Evolutionary conservation across 139 green algal genomes (phyloP).

Genomic region (Ettlia oleoabundans): DNA sequence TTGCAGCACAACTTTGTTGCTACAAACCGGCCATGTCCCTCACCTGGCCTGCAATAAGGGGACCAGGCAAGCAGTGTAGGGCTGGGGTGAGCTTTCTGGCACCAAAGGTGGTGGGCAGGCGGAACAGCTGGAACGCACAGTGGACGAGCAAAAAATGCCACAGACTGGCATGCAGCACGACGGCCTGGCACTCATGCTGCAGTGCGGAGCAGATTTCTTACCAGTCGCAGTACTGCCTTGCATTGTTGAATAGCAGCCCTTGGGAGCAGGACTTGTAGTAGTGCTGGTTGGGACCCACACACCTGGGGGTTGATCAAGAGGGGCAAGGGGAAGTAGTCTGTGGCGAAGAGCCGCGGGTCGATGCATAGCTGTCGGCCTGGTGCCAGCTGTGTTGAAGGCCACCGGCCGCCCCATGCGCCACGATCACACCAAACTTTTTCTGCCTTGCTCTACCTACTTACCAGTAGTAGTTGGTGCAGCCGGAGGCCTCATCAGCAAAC

Average conservation of each 20-base stretch:
- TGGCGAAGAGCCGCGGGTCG: background rate
- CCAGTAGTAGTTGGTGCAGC: constrained; percentile 29
- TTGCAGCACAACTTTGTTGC: too few species aligned
- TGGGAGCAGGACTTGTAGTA: constrained; percentile 33
- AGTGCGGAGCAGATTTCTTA: too few species aligned
- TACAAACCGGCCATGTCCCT: too few species aligned
- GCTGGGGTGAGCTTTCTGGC: too few species aligned
- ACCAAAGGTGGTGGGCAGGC: too few species aligned
- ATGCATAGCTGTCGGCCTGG: background rate
- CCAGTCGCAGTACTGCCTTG: constrained; percentile 25
- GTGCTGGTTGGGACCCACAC: background rate
- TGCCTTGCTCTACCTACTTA: too few species aligned
- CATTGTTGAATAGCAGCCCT: constrained; percentile 26
- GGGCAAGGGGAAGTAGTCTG: background rate
- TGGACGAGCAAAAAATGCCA: too few species aligned
- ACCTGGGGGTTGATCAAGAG: constrained; percentile 2
- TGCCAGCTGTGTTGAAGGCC: background rate
- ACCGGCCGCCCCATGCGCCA: background rate
- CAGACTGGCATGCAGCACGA: too few species aligned
- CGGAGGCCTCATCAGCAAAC: constrained; percentile 16
- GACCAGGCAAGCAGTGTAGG: too few species aligned
- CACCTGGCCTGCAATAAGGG: too few species aligned
- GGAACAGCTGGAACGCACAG: too few species aligned
- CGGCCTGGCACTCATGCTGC: too few species aligned
- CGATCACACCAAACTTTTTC: background rate